Conservation (phyloP, 495 filamentous ascomycete species). For the Aspergillus diversus region DNA sequence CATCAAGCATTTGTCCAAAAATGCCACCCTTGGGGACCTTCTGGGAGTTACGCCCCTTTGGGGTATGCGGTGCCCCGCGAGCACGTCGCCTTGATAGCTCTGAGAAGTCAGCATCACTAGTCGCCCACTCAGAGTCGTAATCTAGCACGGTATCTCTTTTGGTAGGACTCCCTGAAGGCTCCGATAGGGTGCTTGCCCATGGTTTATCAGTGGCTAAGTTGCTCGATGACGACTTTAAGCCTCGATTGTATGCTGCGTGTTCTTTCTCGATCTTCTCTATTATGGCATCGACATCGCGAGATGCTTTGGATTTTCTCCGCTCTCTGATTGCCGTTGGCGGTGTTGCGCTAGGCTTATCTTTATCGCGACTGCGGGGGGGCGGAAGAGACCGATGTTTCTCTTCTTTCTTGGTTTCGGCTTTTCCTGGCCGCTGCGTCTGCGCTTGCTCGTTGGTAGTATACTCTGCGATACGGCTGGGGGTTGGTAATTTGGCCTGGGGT, state of each 20-base stretch:
- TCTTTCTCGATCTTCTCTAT: conserved; percentile 26
- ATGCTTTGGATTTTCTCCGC: conserved; percentile 24
- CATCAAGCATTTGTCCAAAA: conserved; percentile 53
- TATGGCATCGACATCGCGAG: conserved; percentile 27
- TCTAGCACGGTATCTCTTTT: conserved; percentile 34
- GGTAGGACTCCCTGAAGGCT: conserved; percentile 30
- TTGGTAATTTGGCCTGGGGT: conserved; percentile 54
- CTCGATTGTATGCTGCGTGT: conserved; percentile 18
- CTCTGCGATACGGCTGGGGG: conserved; percentile 48
- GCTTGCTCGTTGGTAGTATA: conserved; percentile 47
- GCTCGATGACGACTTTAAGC: conserved; percentile 22
- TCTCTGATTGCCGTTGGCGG: conserved; percentile 21
- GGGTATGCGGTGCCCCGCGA: conserved; percentile 30
- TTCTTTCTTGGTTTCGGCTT: conserved; percentile 21
- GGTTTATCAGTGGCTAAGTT: conserved; percentile 23
- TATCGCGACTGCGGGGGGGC: conserved; percentile 21
- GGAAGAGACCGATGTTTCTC: conserved; percentile 22
- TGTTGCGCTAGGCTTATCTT: conserved; percentile 18
- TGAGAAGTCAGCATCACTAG: conserved; percentile 50
- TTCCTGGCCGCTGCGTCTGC: conserved; percentile 21
- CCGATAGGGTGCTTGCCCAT: conserved; percentile 24
- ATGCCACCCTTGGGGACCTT: conserved; percentile 52
- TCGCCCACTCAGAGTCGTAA: conserved; percentile 46
- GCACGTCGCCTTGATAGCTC: conserved; percentile 47
- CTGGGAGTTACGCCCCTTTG: conserved; percentile 22